Evolutionary conservation across 2,329 filamentous ascomycete species (phyloP).

Genomic region (Phaeomoniella chlamydospora): DNA sequence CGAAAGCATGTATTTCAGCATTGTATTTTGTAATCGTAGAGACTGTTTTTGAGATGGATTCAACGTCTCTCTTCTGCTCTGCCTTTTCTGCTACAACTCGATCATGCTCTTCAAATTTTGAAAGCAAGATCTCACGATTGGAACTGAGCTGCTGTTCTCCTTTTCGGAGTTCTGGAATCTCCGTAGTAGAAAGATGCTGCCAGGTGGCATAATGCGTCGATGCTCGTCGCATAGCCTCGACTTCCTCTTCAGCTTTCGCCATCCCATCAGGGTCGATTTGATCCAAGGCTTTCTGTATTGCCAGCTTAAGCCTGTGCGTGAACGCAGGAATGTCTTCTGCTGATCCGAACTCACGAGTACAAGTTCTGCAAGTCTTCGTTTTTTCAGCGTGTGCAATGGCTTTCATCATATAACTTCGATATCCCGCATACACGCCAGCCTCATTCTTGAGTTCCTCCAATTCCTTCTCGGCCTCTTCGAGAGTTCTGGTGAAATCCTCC

Average conservation of each 20-base stretch:
- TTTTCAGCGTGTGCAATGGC: constrained; percentile 51
- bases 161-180: constrained; percentile 54
- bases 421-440: constrained; percentile 49
- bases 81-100: constrained; percentile 45
- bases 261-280: constrained; percentile 49
- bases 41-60: constrained; percentile 63
- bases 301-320: constrained; percentile 48
- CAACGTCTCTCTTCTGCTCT: constrained; percentile 56
- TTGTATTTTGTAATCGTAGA: constrained; percentile 58
- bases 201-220: constrained; percentile 61
- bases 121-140: constrained; percentile 46
- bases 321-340: constrained; percentile 47
- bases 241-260: constrained; percentile 44
- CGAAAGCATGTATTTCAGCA: constrained; percentile 56
- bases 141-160: constrained; percentile 48
- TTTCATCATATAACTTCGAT: constrained; percentile 57
- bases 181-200: constrained; percentile 48
- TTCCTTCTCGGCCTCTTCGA: constrained; percentile 35
- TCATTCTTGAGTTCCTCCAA: constrained; percentile 45
- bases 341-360: constrained; percentile 51
- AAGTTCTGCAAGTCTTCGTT: constrained; percentile 63
- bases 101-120: constrained; percentile 54
- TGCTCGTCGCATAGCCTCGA: constrained; percentile 48
- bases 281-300: constrained; percentile 34
- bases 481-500: constrained; percentile 34